A percentile compares a stretch with the other conserved stretches of the same genome.
phyloP scores from a whole-genome alignment of 306 rosid species.

The Datisca glomerata region DNA sequence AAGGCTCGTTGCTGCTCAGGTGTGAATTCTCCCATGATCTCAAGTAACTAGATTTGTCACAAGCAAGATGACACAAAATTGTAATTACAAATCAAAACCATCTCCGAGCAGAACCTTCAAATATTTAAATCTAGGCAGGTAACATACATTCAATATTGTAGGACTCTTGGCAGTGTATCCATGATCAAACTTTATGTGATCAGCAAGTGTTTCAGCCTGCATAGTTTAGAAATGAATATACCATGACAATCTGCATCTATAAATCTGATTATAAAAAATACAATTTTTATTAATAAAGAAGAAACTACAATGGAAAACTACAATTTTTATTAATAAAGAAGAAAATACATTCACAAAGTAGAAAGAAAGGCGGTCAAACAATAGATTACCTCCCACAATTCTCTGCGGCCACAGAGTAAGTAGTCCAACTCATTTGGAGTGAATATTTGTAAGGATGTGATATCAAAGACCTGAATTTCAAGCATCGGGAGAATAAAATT shows the following conservation, averaged over 20 bases:
- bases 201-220: slow-evolving; percentile 85
- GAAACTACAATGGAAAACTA: too few species aligned
- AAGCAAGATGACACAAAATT: background rate
- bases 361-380: background rate
- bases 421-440: slow-evolving; percentile 85
- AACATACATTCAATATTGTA: slow-evolving; percentile 74
- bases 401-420: slow-evolving; percentile 93
- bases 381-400: slow-evolving; percentile 79
- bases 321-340: too few species aligned
- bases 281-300: too few species aligned
- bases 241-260: background rate
- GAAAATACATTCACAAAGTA: background rate
- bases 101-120: background rate
- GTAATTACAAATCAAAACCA: background rate
- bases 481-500: background rate
- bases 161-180: slow-evolving; percentile 98
- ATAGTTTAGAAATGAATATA: slow-evolving; percentile 6
- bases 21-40: slow-evolving; percentile 89
- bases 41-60: slow-evolving; percentile 43
- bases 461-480: slow-evolving; percentile 68
- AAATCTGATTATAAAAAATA: background rate
- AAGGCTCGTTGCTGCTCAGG: slow-evolving; percentile 91
- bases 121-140: background rate
- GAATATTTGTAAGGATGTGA: slow-evolving; percentile 69
- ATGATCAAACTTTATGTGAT: slow-evolving; percentile 95